Evolutionary conservation across 2,329 filamentous ascomycete species (phyloP), one percentile per base, ranked within the genome.

Genomic region (Ascochyta koolunga): DNA sequence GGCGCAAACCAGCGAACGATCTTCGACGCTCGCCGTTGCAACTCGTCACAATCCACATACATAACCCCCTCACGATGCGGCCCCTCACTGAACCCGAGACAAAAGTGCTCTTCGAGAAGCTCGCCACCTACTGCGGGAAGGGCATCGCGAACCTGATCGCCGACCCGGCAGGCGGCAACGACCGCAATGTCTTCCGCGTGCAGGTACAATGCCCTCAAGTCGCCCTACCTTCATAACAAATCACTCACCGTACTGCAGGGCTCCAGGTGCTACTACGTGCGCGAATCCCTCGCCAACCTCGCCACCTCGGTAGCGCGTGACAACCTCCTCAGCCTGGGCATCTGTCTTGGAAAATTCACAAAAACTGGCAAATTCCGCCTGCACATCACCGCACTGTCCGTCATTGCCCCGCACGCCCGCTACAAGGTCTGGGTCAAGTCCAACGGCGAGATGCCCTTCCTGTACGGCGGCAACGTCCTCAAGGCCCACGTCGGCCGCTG

Each of bases 381-480:
- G 50, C 93, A 97, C 79, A 90, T 98, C 71, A 98, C 93, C 1
- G 90, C 85, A n/a, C 82, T 99, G 54, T 89, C 92, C 60, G 85
- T 97, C 60, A 89, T 99, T 62, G 90, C 93, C 52, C 89, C 91
- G 62, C 91, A 97, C 75, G 93, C 93, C 38, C 83, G 95, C 55
- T 96, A 96, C 79, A 98, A 98, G 85, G 87, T 98, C 66, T 98
- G 93, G 92, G 88, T 99, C 64, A 96, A 96, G 78, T 85, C 88
- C 55, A 98, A 98, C 77, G 95, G 95, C 64, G 93, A 96, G 70
- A 96, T 97, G 92, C 93, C 95, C 1, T 98, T 96, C 75, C 79
- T 99, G 40, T 99, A 98, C 77, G 95, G 95, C 47, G 90, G 91
- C 52, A 93, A 98, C 76, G 83, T 96, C 46, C 86, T 96, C 64